These are phyloP conservation scores for Cytospora leucostoma DNA, from an alignment of 2,329 filamentous ascomycete genomes.

Conservation along the genomic window DNA sequence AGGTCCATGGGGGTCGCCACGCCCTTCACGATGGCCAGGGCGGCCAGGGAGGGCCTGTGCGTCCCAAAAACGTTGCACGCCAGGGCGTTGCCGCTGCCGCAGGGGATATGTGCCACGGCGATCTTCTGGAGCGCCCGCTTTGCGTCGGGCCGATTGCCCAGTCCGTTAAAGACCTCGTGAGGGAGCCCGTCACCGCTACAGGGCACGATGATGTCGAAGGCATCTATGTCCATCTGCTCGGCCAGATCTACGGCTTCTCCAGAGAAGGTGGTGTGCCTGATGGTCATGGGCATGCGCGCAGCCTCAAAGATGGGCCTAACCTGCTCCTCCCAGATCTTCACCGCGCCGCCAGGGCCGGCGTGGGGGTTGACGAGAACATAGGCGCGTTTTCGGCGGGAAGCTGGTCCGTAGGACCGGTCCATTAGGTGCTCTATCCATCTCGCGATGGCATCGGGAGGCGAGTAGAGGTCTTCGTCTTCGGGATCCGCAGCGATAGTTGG, in stretches of 20 bases:
- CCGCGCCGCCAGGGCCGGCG: conserved; percentile 77
- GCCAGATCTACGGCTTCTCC: conserved; percentile 81
- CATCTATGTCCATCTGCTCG: conserved; percentile 72
- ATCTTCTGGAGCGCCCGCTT: conserved; percentile 71
- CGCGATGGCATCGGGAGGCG: conserved; percentile 47
- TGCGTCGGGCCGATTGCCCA: conserved; percentile 77
- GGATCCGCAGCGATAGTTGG: background rate
- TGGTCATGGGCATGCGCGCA: conserved; percentile 74
- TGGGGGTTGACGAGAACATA: conserved; percentile 92
- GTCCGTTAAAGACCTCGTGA: conserved; percentile 92
- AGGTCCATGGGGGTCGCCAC: conserved; percentile 82
- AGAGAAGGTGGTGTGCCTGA: conserved; percentile 68
- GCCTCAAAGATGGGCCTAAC: conserved; percentile 82
- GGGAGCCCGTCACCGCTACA: conserved; percentile 91
- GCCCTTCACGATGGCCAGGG: conserved; percentile 84
- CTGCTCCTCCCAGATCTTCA: conserved; percentile 71
- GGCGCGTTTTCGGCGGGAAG: conserved; percentile 71
- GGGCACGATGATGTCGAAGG: conserved; percentile 82
- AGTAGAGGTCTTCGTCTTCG: conserved; percentile 31
- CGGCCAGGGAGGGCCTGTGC: conserved; percentile 70
- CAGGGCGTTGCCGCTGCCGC: conserved; percentile 93
- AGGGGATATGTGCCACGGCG: conserved; percentile 84
- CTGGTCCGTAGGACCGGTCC: conserved; percentile 67
- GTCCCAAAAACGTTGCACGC: conserved; percentile 87
- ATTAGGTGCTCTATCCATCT: conserved; percentile 68